Percentiles rank a stretch among this genome's conserved stretches.
Evolutionary conservation across 495 filamentous ascomycete genomes (phyloP).

Genomic region (Durotheca rogersii): DNA sequence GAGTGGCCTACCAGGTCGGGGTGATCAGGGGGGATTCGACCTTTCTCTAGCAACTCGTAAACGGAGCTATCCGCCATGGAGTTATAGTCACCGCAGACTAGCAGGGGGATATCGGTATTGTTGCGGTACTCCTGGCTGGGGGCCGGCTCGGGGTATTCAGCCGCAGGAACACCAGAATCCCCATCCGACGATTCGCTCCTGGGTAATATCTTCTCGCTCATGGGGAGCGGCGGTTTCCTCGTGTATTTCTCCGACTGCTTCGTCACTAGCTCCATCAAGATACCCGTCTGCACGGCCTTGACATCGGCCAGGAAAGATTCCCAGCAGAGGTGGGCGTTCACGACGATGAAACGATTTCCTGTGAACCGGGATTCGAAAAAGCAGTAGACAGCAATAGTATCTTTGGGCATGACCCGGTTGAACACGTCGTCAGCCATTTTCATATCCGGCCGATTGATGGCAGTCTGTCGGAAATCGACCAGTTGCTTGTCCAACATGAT

Average conservation of each 20-base stretch:
- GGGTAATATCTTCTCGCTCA: conserved; percentile 76
- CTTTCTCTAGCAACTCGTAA: conserved; percentile 80
- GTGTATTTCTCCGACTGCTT: conserved; percentile 81
- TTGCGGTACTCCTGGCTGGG: conserved; percentile 71
- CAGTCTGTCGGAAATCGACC: conserved; percentile 86
- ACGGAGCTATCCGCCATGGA: conserved; percentile 80
- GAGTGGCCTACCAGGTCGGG: conserved; percentile 66
- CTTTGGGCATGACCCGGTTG: conserved; percentile 96
- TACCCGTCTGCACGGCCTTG: conserved; percentile 91
- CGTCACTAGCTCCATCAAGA: conserved; percentile 85
- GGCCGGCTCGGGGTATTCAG: conserved; percentile 49
- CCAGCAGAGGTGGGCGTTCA: conserved; percentile 93
- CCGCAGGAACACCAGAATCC: conserved; percentile 35
- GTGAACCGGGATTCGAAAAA: conserved; percentile 90
- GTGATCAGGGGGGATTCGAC: conserved; percentile 69
- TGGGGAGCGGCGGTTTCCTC: conserved; percentile 59
- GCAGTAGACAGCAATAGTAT: conserved; percentile 86
- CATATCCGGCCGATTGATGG: conserved; percentile 91
- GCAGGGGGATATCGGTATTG: conserved; percentile 82
- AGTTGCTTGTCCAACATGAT: conserved; percentile 89
- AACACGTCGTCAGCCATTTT: conserved; percentile 95
- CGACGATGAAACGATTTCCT: conserved; percentile 83
- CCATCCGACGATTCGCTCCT: conserved; percentile 61
- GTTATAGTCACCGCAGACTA: conserved; percentile 96
- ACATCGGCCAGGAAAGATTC: conserved; percentile 87